These are phyloP conservation scores for Solanum ossicruentum DNA, from an alignment of 257 asterid genomes.

Conservation along the genomic window DNA sequence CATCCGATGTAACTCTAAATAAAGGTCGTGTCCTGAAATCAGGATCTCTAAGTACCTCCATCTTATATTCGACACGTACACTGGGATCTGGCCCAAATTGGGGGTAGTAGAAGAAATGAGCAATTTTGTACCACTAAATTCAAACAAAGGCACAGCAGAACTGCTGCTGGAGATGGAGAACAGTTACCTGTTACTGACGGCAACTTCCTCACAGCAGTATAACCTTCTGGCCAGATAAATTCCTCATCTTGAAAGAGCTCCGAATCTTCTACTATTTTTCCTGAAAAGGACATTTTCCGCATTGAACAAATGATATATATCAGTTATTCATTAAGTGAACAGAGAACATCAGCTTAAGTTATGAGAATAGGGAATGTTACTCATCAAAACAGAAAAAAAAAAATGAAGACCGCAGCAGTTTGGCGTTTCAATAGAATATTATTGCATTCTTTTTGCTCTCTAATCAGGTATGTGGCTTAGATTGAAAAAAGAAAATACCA, in stretches of 20 bases:
- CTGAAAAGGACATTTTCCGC: conserved; percentile 34
- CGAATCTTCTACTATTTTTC: conserved; percentile 64
- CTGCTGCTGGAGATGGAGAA: neutral
- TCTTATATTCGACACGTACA: conserved; percentile 41
- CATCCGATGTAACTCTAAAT: conserved; percentile 64
- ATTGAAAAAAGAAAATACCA: conserved; percentile 25
- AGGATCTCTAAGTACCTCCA: conserved; percentile 80
- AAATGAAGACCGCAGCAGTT: neutral
- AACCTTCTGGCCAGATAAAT: conserved; percentile 84
- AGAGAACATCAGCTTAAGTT: neutral
- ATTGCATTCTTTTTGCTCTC: neutral
- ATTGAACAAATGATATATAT: neutral
- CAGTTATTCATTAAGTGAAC: neutral
- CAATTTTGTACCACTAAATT: neutral
- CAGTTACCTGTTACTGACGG: conserved; percentile 49
- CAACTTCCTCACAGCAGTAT: conserved; percentile 66
- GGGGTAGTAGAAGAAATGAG: neutral
- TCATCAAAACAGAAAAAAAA: neutral
- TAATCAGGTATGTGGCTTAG: neutral
- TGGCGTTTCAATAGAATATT: neutral
- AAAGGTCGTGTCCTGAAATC: conserved; percentile 51
- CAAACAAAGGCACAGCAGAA: neutral
- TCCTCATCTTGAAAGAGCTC: conserved; percentile 57
- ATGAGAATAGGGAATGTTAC: neutral
- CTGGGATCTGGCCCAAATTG: conserved; percentile 45